Conservation (phyloP, 306 rosid genomes). For the Crataegus laevigata region DNA sequence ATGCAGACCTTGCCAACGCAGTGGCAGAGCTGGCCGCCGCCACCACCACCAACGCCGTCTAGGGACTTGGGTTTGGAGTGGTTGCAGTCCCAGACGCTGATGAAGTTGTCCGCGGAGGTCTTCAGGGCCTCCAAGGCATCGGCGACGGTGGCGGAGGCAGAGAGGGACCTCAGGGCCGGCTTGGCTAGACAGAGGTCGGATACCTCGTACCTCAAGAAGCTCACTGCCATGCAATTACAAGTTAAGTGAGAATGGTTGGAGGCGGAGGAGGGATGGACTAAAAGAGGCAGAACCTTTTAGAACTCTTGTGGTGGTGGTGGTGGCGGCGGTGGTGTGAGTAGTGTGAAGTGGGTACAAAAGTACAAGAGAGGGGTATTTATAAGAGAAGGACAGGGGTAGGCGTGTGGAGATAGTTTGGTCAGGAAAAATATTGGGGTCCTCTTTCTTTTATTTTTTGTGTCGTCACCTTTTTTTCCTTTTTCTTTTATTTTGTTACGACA, state of each 20-base stretch:
- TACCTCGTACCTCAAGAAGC: slow-evolving; percentile 59
- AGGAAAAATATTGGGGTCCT: too few species aligned
- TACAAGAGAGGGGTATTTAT: neutral
- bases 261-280: neutral
- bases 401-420: neutral
- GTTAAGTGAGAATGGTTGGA: neutral
- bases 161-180: slow-evolving; percentile 76
- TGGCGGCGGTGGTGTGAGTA: neutral
- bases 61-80: slow-evolving; percentile 12
- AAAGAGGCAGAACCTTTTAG: neutral
- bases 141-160: slow-evolving; percentile 56
- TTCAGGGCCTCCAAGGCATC: slow-evolving; percentile 61
- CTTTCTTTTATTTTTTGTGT: too few species aligned
- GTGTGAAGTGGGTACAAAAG: neutral
- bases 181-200: slow-evolving; percentile 98
- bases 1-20: slow-evolving; percentile 79
- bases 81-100: slow-evolving; percentile 73
- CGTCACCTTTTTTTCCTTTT: too few species aligned
- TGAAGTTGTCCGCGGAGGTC: slow-evolving; percentile 49
- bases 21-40: slow-evolving; percentile 16
- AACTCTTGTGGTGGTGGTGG: neutral
- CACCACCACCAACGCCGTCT: neutral
- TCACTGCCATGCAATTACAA: slow-evolving; percentile 82
- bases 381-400: neutral
- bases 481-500: too few species aligned